Conservation (phyloP, 768 basidiomycete genomes). For the Cystofilobasidium bisporidii region DNA sequence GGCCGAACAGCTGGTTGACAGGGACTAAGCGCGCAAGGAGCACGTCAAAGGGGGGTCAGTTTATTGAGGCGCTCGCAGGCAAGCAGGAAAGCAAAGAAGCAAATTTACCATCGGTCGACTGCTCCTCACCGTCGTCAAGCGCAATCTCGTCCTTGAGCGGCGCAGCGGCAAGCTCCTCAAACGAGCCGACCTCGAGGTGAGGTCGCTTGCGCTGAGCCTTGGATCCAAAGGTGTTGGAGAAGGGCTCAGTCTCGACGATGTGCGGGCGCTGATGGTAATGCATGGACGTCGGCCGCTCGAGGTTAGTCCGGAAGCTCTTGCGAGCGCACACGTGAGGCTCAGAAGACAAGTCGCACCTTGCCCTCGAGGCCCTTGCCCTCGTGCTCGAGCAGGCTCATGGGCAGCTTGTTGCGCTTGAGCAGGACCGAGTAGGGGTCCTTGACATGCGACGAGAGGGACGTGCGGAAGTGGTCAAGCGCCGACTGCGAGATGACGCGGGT, state of each 20-base stretch:
- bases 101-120: neutral
- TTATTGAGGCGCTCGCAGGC: too few relatives aligned
- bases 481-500: constrained; percentile 97
- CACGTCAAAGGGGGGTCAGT: too few relatives aligned
- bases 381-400: constrained; percentile 80
- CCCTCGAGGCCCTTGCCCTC: constrained; percentile 59
- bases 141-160: constrained; percentile 24
- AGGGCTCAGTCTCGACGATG: constrained; percentile 93
- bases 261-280: constrained; percentile 71
- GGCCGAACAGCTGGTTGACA: constrained; percentile 16
- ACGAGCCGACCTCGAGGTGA: constrained; percentile 73
- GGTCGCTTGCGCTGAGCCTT: constrained; percentile 90
- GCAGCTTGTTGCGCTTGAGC: constrained; percentile 84
- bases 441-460: constrained; percentile 69
- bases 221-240: constrained; percentile 85
- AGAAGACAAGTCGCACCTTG: constrained; percentile 50
- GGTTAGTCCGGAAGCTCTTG: too few relatives aligned
- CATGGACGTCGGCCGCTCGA: too few relatives aligned
- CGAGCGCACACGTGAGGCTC: too few relatives aligned
- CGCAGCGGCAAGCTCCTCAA: constrained; percentile 66
- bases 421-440: constrained; percentile 95
- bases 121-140: neutral
- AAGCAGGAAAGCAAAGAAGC: too few relatives aligned
- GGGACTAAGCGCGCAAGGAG: neutral
- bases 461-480: constrained; percentile 91